A percentile compares a stretch with the other conserved stretches of the same genome.
Evolutionary conservation across 2,329 filamentous ascomycete species (phyloP).

Genomic region (Clonostachys solani): DNA sequence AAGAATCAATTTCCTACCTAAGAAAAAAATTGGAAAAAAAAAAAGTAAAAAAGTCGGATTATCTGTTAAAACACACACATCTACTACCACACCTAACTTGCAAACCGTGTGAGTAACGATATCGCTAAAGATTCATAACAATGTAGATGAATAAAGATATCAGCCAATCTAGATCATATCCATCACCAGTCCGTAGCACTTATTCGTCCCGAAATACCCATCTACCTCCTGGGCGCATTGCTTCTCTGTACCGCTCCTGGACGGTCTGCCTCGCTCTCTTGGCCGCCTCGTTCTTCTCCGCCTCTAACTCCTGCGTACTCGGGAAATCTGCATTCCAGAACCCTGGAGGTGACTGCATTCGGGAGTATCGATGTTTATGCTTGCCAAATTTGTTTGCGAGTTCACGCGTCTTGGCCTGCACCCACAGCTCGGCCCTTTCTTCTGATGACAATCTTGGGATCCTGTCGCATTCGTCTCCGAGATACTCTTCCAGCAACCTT

Average conservation of each 20-base stretch:
- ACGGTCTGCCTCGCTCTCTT: slow-evolving; percentile 60
- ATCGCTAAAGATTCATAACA: too few relatives aligned
- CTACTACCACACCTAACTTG: too few relatives aligned
- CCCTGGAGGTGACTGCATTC: slow-evolving; percentile 72
- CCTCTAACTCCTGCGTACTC: slow-evolving; percentile 72
- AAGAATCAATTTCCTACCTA: too few relatives aligned
- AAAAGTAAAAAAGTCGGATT: too few relatives aligned
- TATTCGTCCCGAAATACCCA: slow-evolving; percentile 84
- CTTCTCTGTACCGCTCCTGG: slow-evolving; percentile 73
- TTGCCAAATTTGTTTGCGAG: slow-evolving; percentile 73
- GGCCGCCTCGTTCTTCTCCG: slow-evolving; percentile 62
- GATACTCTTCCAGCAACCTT: slow-evolving; percentile 47
- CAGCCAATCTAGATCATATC: too few relatives aligned
- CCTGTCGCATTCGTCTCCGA: slow-evolving; percentile 56
- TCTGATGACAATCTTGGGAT: slow-evolving; percentile 51
- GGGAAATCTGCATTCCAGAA: slow-evolving; percentile 93
- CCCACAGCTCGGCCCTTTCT: slow-evolving; percentile 62
- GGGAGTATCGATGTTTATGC: slow-evolving; percentile 71
- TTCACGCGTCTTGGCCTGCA: slow-evolving; percentile 71
- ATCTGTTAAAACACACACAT: too few relatives aligned
- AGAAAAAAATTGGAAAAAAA: too few relatives aligned
- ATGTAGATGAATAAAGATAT: too few relatives aligned
- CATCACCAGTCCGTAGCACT: not conserved
- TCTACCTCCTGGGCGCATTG: slow-evolving; percentile 68
- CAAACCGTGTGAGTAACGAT: too few relatives aligned